Base-by-base conservation (phyloP, 306 rosid species). In the Macrotyloma uniflorum region DNA sequence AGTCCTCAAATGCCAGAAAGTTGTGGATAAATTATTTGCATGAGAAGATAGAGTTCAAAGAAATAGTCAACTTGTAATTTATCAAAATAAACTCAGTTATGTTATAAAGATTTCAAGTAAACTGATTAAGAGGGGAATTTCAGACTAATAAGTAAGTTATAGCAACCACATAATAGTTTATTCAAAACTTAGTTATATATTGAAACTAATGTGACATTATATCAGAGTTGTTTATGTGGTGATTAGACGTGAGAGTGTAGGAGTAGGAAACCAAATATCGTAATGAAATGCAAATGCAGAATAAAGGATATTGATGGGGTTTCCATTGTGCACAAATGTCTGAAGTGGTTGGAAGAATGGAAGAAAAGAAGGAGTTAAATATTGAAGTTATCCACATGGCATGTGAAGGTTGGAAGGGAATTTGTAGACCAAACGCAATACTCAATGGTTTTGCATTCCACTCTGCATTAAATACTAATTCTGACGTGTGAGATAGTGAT, bases 371-470 rank as follows among this genome's bases (percentile, higher is more conserved):
- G 42, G 26, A 26, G 2, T 24, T 69, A 55, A 6, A 55, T 51
- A 66, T 47, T 66, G 22, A 4, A 59, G 54, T 59, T 65, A 3
- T 28, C 70, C 46, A 70, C 28, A 63, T 77, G 79, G 63, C 72
- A 79, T 26, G 20, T 23, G 10, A 49, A 49, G 30, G 14, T 38
- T 58, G 54, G 49, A 80, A 51, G 0, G 9, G 47, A 83, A 36
- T 35, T 71, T 72, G 75, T 4, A 65, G 40, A 83, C 72, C 70
- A 23, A 45, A 64, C 65, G 32, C 75, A 77, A 71, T 64, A 54
- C 24, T 32, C 30, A 49, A 6, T 32, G 54, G n/a, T 46, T 22
- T 28, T 43, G 78, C 74, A 40, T 82, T 71, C 8, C 24, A 75
- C 24, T 68, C 36, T 11, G 19, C 20, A 47, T 81, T 36, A 22